Evolutionary conservation across 1,284 basidiomycete species (phyloP), one percentile per base, ranked within the genome.

Genomic region (Takashimella koratensis): DNA sequence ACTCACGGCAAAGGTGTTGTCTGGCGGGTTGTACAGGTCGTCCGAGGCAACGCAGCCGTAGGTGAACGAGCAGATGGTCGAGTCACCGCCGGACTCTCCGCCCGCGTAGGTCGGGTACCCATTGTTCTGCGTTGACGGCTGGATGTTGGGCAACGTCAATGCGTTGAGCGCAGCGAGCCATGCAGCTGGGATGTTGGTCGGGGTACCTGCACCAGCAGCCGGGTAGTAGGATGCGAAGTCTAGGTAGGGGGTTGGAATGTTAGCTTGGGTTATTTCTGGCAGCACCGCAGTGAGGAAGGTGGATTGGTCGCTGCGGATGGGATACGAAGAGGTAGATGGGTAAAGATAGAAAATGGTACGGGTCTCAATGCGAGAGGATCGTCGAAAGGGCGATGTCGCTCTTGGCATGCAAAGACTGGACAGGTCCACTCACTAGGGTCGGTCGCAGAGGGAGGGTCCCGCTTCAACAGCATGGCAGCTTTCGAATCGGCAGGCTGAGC

Each of bases 21-120:
- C 63, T 8, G 71, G 70, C 3, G 68, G 60, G 47, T 40, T 56
- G 45, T 66, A 62, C 22, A 69, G 55, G 45, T 73, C 74, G 5
- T 55, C 44, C 10, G 55, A 54, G 27, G 59, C 62, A 36, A 63
- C 60, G 57, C 74, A 74, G 27, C 67, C 60, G 41, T 69, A 68
- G 25, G 70, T 74, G 63, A 73, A 73, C 4, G 71, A 71, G 59
- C 75, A 76, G 47, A 76, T 71, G 13, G 60, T 50, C 16, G 54
- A 40, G 54, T 63, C 63, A 19, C 53, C 56, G 23, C 62, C 63
- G 12, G 58, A 46, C 47, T 65, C 57, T 20, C 56, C 54, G 39
- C 60, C 56, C 26, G 60, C 47, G 51, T 70, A 67, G 10, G 54
- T 60, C 12, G 64, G 63, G 44, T 68, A 65, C 16, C 63, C 60